These are phyloP conservation scores for Aspergillus diversus DNA, from an alignment of 495 filamentous ascomycete species.

Conservation along the genomic window DNA sequence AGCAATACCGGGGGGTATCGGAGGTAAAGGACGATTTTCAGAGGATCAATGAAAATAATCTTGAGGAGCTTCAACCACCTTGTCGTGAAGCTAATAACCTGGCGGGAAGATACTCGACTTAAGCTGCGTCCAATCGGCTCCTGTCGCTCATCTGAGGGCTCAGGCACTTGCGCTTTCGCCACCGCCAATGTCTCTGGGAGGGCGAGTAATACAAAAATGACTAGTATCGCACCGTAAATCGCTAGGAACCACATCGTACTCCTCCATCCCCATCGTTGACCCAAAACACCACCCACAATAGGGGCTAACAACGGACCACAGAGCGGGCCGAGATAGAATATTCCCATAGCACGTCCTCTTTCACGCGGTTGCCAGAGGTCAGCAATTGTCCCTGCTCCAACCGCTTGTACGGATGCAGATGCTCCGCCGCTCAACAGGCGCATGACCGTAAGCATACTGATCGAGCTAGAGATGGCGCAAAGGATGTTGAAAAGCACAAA, in stretches of 20 bases:
- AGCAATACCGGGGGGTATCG: conserved; percentile 79
- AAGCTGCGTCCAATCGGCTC: conserved; percentile 39
- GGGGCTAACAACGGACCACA: conserved; percentile 83
- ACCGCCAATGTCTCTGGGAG: conserved; percentile 69
- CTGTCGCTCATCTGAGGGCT: conserved; percentile 26
- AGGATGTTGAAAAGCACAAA: conserved; percentile 79
- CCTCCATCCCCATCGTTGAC: conserved; percentile 75
- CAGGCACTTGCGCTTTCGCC: conserved; percentile 27
- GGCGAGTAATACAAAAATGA: conserved; percentile 65
- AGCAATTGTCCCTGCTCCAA: conserved; percentile 90
- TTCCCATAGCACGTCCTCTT: conserved; percentile 85
- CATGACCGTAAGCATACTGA: conserved; percentile 85
- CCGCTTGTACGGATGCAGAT: conserved; percentile 85
- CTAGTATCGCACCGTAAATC: conserved; percentile 69
- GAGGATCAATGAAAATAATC: conserved; percentile 75
- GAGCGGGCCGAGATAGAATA: conserved; percentile 91
- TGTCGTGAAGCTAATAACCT: conserved; percentile 61
- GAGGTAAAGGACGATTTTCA: conserved; percentile 77
- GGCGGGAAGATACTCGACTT: conserved; percentile 63
- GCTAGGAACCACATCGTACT: conserved; percentile 87
- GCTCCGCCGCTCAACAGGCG: conserved; percentile 81
- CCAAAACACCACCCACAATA: conserved; percentile 81
- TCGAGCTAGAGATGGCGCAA: conserved; percentile 72
- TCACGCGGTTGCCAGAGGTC: conserved; percentile 87
- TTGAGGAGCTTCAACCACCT: conserved; percentile 58